These are phyloP conservation scores for Boletus rubescentipes DNA, from an alignment of 768 basidiomycete species.

Conservation along the genomic window DNA sequence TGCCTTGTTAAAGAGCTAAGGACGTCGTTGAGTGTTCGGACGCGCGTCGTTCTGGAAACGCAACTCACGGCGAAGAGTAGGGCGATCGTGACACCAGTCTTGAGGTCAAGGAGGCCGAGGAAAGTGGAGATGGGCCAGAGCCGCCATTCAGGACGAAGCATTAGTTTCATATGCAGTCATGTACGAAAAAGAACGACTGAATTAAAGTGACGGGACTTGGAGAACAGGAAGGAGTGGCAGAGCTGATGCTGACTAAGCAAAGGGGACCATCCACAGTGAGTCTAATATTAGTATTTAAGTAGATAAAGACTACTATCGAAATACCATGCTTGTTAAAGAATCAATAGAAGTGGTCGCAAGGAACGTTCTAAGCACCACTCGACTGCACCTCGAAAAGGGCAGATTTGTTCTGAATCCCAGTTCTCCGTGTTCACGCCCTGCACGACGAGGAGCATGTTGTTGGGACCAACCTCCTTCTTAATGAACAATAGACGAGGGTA, in stretches of 20 bases:
- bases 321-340: no score
- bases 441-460: no score
- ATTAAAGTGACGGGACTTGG: background rate
- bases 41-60: background rate
- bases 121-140: conserved; percentile 82
- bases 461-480: no score
- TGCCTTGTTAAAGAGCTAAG: conserved; percentile 90
- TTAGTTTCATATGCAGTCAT: conserved; percentile 67
- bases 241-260: conserved; percentile 19
- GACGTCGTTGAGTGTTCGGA: conserved; percentile 10
- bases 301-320: no score
- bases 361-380: no score
- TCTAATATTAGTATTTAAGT: no score
- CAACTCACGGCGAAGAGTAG: conserved; percentile 82
- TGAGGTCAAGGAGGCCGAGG: conserved; percentile 86
- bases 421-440: no score
- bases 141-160: conserved; percentile 79
- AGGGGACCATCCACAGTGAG: no score
- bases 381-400: no score
- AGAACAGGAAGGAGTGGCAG: background rate
- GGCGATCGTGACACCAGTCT: conserved; percentile 87
- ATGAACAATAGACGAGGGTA: no score
- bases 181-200: conserved; percentile 21
- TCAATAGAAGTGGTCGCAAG: no score
- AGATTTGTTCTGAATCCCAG: no score